phyloP scores from a whole-genome alignment of 805 yeast genomes.

The Saccharomyces paradoxus region DNA sequence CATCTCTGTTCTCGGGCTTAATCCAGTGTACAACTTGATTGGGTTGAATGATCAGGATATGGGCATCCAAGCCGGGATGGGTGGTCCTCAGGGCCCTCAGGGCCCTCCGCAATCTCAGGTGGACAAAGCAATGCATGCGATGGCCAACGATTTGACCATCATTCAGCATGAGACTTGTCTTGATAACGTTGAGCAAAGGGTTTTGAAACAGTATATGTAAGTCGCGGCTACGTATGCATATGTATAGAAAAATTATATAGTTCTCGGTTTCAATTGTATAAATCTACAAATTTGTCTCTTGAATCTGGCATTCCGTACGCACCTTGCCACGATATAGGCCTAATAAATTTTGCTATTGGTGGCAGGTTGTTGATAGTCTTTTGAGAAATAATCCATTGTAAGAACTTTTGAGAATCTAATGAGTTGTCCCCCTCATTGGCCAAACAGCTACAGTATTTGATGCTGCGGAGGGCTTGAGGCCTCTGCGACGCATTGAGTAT shows the following conservation, averaged over 20 bases:
- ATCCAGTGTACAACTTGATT: constrained; percentile 66
- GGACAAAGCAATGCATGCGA: constrained; percentile 53
- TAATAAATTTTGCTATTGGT: constrained; percentile 31
- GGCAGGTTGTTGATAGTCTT: constrained; percentile 21
- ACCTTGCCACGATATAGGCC: constrained; percentile 78
- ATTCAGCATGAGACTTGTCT: constrained; percentile 48
- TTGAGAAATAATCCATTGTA: constrained; percentile 12
- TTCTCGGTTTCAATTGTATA: neutral
- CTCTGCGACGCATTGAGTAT: constrained; percentile 14
- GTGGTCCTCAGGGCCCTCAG: constrained; percentile 7
- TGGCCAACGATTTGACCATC: constrained; percentile 69
- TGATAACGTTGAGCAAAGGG: constrained; percentile 55
- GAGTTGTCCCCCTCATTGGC: constrained; percentile 91
- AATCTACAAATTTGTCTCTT: neutral
- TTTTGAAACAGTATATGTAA: constrained; percentile 24
- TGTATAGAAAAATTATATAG: neutral
- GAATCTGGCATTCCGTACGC: constrained; percentile 50
- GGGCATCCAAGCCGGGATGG: constrained; percentile 18
- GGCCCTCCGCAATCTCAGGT: constrained; percentile 57
- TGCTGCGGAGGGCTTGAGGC: constrained; percentile 10
- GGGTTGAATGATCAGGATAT: constrained; percentile 30
- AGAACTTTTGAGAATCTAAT: constrained; percentile 45
- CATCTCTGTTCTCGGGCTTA: constrained; percentile 75
- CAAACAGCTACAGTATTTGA: constrained; percentile 43
- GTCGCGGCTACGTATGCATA: neutral